Evolutionary conservation across 495 filamentous ascomycete species (phyloP).

Genomic region (Podospora fimiseda): DNA sequence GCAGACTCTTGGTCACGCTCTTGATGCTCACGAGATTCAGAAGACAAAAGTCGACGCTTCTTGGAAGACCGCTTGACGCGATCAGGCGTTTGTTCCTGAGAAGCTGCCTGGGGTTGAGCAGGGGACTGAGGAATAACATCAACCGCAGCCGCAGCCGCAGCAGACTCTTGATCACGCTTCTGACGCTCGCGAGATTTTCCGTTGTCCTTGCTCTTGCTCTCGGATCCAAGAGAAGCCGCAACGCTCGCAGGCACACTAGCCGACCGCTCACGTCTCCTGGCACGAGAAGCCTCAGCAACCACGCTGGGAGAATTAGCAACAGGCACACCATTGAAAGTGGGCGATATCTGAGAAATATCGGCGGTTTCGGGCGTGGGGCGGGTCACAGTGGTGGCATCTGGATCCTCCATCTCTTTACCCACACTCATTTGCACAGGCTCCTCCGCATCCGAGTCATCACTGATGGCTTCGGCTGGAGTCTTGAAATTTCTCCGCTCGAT

Average conservation of each 20-base stretch:
- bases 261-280: background rate
- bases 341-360: background rate
- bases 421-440: background rate
- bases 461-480: background rate
- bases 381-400: background rate
- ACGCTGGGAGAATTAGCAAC: conserved; percentile 2
- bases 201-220: background rate
- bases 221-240: too few species aligned
- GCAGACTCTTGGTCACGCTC: too few species aligned
- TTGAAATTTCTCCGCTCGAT: background rate
- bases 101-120: background rate
- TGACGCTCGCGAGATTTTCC: too few species aligned
- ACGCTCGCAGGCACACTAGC: background rate
- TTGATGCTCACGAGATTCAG: too few species aligned
- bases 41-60: background rate
- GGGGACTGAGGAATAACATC: too few species aligned
- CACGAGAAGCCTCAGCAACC: conserved; percentile 1
- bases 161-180: background rate
- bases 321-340: background rate
- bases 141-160: background rate
- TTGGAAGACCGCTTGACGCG: background rate
- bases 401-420: background rate
- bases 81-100: background rate
- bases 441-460: background rate
- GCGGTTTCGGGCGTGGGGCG: background rate